Evolutionary conservation across 148 eudicot species (phyloP), one percentile per base, ranked within the genome.

Genomic region (Polygonum aviculare): DNA sequence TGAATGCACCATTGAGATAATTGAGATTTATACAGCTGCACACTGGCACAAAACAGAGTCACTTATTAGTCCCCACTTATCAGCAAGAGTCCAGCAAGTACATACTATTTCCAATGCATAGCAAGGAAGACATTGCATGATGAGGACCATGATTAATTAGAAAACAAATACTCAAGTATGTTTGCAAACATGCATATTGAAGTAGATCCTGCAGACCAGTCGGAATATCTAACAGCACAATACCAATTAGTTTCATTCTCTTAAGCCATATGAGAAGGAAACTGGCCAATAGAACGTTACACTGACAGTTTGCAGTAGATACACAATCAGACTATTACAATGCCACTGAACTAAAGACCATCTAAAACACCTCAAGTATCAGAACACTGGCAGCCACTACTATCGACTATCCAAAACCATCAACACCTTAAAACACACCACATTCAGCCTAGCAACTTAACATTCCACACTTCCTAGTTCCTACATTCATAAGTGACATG

Each of bases 1-100:
- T 70, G 87, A 75, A 81, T 86, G 83, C 60, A 85, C 90, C 95
- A 90, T 88, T 52, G 67, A 57, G 52, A 78, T 47, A 48, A 52
- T 35, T 75, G 65, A 48, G 35, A 55, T 52, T 31, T 52, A 55
- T 55, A 50, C 67, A 55, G 63, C 47, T 52, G 67, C 55, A 51
- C 65, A 75, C 77, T 55, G 67, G 26, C 77, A 75, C 52, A 75
- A 36, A 52, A 55, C 35, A n/a, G 54, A 74, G 12, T 75, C 12
- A 33, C 45, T 35, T 19, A 35, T 19, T 45, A 36, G 19, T 67
- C 12, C 44, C 18, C 21, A 67, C 10, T 36, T 67, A 35, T 36
- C 72, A 36, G 44, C 41, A 67, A 67, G 45, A 35, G 21, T 67
- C 38, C 44, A 67, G 72, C 38, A 67, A 15, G 47, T 44, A 6